A percentile compares a stretch with the other conserved stretches of the same genome.
These are phyloP conservation scores for Cladosporium sphaerospermum DNA, from an alignment of 2,329 filamentous ascomycete genomes.

Conservation along the genomic window DNA sequence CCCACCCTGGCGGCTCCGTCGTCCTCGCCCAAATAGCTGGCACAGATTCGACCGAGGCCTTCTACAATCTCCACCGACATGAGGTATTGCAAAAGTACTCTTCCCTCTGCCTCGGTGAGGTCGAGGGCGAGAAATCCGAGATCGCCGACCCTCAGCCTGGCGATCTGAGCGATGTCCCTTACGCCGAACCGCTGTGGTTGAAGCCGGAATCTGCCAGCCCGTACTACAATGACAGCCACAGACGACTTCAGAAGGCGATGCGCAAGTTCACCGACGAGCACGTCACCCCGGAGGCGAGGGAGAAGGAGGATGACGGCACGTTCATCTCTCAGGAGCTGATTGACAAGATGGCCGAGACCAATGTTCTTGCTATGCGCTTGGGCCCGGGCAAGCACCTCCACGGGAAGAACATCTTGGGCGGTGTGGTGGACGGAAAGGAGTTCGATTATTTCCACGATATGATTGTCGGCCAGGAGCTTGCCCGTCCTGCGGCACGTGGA, in stretches of 20 bases:
- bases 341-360: slow-evolving; percentile 67
- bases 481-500: slow-evolving; percentile 66
- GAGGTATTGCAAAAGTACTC: slow-evolving; percentile 80
- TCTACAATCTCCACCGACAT: slow-evolving; percentile 88
- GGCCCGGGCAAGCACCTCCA: slow-evolving; percentile 78
- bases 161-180: slow-evolving; percentile 70
- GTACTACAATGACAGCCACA: slow-evolving; percentile 73
- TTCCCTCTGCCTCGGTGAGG: slow-evolving; percentile 65
- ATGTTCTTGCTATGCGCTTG: slow-evolving; percentile 73
- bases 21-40: slow-evolving; percentile 77
- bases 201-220: slow-evolving; percentile 68
- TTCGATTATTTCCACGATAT: slow-evolving; percentile 87
- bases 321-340: slow-evolving; percentile 66
- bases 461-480: slow-evolving; percentile 67
- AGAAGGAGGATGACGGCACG: slow-evolving; percentile 67
- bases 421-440: slow-evolving; percentile 68
- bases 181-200: slow-evolving; percentile 80
- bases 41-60: slow-evolving; percentile 71
- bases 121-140: slow-evolving; percentile 68
- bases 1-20: slow-evolving; percentile 74
- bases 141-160: slow-evolving; percentile 64
- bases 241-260: slow-evolving; percentile 60
- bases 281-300: slow-evolving; percentile 66
- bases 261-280: slow-evolving; percentile 67
- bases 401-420: slow-evolving; percentile 61